Conservation (phyloP, 2,329 filamentous ascomycete genomes). For the Verticillium longisporum region DNA sequence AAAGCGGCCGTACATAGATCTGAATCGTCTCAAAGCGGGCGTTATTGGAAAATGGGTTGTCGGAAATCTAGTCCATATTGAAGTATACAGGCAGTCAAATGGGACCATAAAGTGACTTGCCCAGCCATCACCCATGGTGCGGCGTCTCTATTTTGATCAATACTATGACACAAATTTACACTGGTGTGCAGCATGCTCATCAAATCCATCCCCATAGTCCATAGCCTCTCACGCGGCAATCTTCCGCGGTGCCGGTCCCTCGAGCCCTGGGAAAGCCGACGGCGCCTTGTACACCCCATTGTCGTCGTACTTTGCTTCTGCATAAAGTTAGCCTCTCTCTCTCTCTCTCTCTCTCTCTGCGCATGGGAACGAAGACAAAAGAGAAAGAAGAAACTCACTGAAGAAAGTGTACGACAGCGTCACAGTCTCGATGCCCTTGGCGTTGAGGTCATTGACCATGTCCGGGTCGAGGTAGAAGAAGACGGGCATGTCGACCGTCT, state of each 20-base stretch:
- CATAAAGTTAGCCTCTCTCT: not conserved
- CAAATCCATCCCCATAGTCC: not conserved
- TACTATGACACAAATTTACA: not conserved
- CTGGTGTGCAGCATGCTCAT: not conserved
- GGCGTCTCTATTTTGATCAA: not conserved
- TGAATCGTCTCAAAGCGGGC: too few relatives aligned
- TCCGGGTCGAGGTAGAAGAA: slow-evolving; percentile 99
- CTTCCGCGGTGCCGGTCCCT: not conserved
- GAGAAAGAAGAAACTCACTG: slow-evolving; percentile 54
- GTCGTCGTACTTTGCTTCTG: slow-evolving; percentile 39
- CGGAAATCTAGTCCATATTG: too few relatives aligned
- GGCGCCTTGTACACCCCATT: slow-evolving; percentile 36
- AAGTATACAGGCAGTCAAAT: too few relatives aligned
- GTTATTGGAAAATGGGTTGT: too few relatives aligned
- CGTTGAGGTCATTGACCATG: slow-evolving; percentile 83
- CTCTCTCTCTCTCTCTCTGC: too few relatives aligned
- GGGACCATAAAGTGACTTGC: not conserved
- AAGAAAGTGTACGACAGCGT: slow-evolving; percentile 98
- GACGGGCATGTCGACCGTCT: slow-evolving; percentile 98
- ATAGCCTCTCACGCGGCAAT: slow-evolving; percentile 1
- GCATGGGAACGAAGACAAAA: not conserved
- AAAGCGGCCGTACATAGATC: too few relatives aligned
- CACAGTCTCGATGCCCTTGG: slow-evolving; percentile 91
- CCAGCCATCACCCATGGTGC: not conserved
- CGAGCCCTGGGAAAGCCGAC: slow-evolving; percentile 9